Base-by-base conservation (phyloP, 148 eudicot species). In the Euryodendron excelsum region DNA sequence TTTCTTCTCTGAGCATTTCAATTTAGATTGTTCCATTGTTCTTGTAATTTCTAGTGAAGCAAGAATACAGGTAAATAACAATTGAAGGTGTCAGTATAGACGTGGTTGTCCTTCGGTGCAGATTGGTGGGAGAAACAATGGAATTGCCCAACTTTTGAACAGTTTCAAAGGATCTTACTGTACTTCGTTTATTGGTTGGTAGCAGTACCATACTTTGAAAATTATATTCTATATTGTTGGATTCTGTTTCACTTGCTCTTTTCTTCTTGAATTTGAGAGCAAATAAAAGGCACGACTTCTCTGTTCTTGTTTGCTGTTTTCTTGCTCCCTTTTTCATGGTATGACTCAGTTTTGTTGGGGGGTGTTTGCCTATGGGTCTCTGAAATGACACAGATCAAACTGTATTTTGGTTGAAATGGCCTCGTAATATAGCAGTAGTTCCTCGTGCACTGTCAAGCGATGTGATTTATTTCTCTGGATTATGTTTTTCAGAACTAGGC, bases 1-100 rank as follows among this genome's bases (percentile, higher is more conserved):
- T 63, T 39, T 47, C 65, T 45, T 39, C 34, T 68, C 71, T 50
- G 60, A 62, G 47, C 56, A 25, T 75, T 39, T 60, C 53, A 41
- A 75, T 47, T 60, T 41, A 23, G 53, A 60, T 75, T 31, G 78
- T 25, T 60, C 69, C 17, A 13, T 18, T n/a, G 50, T 59, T 59
- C 25, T 74, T 39, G 7, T 37, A 23, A 9, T 44, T 41, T 39
- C 68, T 28, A n/a, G 65, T 75, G 55, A 6, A 59, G 67, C 21
- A 25, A 12, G 6, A 33, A 75, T 18, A 18, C 37, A 11, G 69
- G n/a, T 9, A 31, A 73, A 53, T 21, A 58, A 53, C 25, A 36
- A n/a, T 20, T 21, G 41, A 36, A 53, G 37, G 62, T n/a, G 34
- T 53, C 76, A 55, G 20, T 74, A 14, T 18, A 59, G 50, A 37